Evolutionary conservation across 176 grass and related monocot species (phyloP).

Genomic region (Ampelocalamus luodianensis): DNA sequence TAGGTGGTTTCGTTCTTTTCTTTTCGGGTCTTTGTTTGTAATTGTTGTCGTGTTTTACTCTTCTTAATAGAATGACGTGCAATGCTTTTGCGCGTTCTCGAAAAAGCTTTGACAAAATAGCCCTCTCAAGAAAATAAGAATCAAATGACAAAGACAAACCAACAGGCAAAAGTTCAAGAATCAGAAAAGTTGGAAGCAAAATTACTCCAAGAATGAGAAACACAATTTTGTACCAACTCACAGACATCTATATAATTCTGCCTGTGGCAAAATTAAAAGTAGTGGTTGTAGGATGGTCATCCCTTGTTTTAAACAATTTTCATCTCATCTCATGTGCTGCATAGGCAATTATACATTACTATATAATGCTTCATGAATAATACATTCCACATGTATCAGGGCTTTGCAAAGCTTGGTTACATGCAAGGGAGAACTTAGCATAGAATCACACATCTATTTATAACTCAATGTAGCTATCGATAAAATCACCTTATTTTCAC

Average conservation of each 20-base stretch:
- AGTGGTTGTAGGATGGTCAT: background rate
- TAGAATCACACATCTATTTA: conserved; percentile 35
- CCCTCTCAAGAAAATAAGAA: conserved; percentile 23
- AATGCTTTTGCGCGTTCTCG: no score
- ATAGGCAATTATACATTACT: background rate
- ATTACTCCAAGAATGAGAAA: conserved; percentile 23
- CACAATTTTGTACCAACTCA: background rate
- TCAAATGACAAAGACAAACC: conserved; percentile 2
- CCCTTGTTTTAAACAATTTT: conserved; percentile 15
- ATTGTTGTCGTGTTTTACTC: no score
- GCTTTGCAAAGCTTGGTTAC: conserved; percentile 1
- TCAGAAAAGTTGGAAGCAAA: conserved; percentile 17
- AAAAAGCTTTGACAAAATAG: conserved; percentile 3
- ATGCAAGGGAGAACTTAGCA: conserved; percentile 14
- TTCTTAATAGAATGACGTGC: no score
- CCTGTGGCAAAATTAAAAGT: background rate
- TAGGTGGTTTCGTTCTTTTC: no score
- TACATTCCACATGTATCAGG: background rate
- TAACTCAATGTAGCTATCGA: background rate
- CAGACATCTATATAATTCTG: background rate
- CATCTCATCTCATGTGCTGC: conserved; percentile 7
- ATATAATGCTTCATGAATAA: background rate
- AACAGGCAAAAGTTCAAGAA: conserved; percentile 20
- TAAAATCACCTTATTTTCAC: background rate
- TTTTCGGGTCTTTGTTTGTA: no score